Base-by-base conservation (phyloP, 1,284 basidiomycete species). In the Polyporus tsugae region DNA sequence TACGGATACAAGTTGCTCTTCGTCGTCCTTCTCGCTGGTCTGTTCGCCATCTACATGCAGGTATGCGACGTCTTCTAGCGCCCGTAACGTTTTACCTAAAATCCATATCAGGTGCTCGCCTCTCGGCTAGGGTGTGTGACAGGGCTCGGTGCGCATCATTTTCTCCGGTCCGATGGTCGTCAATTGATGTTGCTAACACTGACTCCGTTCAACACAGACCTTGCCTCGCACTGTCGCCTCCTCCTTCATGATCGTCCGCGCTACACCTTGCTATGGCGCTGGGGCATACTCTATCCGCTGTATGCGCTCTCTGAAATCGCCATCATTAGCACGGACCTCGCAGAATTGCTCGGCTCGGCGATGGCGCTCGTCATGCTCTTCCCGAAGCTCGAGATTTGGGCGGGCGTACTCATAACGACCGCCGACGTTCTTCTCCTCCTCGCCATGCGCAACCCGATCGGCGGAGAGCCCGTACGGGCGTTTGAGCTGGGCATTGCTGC, bases 1-100 rank as follows among this genome's bases (percentile, higher is more conserved):
- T 94, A 87, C 78, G 95, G 95, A 0, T 97, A 96, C 83, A 88
- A 90, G 72, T 86, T 97, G 39, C 86, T 98, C 46, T 96, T 97
- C 77, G 86, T 97, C 62, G 91, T 98, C 17, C 85, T 98, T 2
- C 77, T 97, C n/a, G 87, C 95, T 0, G 94, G 95, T n/a, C 74
- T 96, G n/a, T 91, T 95, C 65, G 96, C 94, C 13, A 87, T 93
- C 1, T 86, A 92, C 65, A 83, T 95, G 33, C 93, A 94, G 84
- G 91, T 90, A 63, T 38, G 80, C 75, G 6, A 25, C 38, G 33
- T 42, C 38, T 25, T 60, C 13, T 29, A 19, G 17, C 38, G 36
- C 36, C 58, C 36, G 11, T 22, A n/a, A 60, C 38, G 36, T 22
- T 38, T 60, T 41, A 25, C n/a, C 58, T 36, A 38, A 39, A 17